Evolutionary conservation across 2,329 filamentous ascomycete species (phyloP), one percentile per base, ranked within the genome.

Genomic region (Tolypocladium nubicola): DNA sequence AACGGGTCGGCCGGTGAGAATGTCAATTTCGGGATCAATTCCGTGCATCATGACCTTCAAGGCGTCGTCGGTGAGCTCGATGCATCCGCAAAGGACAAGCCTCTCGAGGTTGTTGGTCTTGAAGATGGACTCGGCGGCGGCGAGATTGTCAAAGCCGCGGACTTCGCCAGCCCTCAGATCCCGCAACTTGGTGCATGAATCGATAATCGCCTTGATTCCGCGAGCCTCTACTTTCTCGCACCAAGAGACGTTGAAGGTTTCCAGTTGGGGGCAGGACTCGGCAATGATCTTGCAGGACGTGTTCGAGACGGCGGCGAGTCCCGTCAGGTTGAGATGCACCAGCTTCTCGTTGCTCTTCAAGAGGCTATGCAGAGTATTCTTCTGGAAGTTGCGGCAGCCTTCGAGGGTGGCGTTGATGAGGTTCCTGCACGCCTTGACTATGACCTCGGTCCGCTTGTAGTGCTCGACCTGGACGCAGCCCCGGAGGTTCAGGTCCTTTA

Each of bases 391-490:
- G 49, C 87, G 84, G 68, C 91, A 96, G 6, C 91, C 94, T 73
- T 97, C 90, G 19, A 97, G 79, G 1, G 89, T 95, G 56, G 92
- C 88, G 66, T 90, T 90, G 67, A 91, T 85, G 30, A 99, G 79
- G 66, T 97, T 97, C 64, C 79, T 85, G 75, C 93, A 97, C 7
- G 88, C 83, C 63, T 88, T 87, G n/a, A 88, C 86, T 47, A 97
- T 83, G 39, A 86, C 85, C 61, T 91, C 85, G 19, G 85, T 82
- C 50, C 83, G 80, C 79, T 91, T 92, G 66, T 88, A 87, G 66
- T 95, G 88, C 62, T 89, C 82, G 55, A 97, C 80, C 69, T 97
- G 94, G 39, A 96, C 82, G 68, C 93, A 99, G 33, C 94, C 94
- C 63, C 93, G 79, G 3, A 99, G 79, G 66, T 97, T 97, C 56